These are phyloP conservation scores for Fusarium brachygibbosum DNA, from an alignment of 2,329 filamentous ascomycete species.

Conservation along the genomic window DNA sequence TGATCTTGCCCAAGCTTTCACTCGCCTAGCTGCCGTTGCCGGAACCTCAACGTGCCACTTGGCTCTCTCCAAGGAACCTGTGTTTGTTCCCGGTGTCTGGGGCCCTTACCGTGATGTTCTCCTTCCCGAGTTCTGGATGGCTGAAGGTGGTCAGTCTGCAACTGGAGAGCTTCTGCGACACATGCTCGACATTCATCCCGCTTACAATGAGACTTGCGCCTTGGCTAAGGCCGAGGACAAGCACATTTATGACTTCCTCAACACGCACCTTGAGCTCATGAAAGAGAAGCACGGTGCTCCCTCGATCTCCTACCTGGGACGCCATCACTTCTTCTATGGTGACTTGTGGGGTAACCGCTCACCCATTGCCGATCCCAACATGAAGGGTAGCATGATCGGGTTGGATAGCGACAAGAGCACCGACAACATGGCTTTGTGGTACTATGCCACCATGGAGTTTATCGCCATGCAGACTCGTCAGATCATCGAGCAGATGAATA, in stretches of 20 bases:
- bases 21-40: conserved; percentile 90
- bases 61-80: conserved; percentile 91
- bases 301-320: conserved; percentile 84
- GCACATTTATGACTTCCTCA: conserved; percentile 96
- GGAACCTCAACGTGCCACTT: conserved; percentile 98
- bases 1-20: conserved; percentile 92
- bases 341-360: conserved; percentile 98
- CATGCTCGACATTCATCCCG: conserved; percentile 94
- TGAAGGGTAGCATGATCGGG: conserved; percentile 91
- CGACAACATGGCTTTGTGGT: conserved; percentile 89
- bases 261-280: conserved; percentile 85
- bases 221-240: conserved; percentile 84
- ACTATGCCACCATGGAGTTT: conserved; percentile 98
- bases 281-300: conserved; percentile 77
- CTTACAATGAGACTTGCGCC: conserved; percentile 83
- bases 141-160: conserved; percentile 95
- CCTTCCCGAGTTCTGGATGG: conserved; percentile 94
- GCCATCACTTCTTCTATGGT: conserved; percentile 98
- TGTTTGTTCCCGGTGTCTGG: conserved; percentile 97
- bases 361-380: conserved; percentile 90
- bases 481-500: conserved; percentile 95
- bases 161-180: conserved; percentile 95
- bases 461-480: conserved; percentile 97
- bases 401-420: conserved; percentile 88
- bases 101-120: conserved; percentile 96